Conservation (phyloP, 257 asterid genomes). For the Marsdenia floribunda region DNA sequence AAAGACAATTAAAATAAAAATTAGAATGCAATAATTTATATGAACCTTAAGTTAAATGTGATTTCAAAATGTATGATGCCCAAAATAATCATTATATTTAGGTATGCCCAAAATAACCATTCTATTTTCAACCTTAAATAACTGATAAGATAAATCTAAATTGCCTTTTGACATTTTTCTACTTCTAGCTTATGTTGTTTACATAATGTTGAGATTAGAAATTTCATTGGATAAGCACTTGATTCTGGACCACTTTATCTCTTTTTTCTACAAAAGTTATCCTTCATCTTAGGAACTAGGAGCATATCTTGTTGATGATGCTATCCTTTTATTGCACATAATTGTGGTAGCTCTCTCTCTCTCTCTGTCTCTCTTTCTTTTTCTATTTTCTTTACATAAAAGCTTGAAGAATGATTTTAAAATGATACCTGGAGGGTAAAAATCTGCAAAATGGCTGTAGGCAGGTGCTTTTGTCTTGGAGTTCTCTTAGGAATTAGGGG, state of each 20-base stretch:
- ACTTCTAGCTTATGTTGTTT: not conserved
- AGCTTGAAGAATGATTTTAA: not conserved
- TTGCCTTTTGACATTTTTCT: not conserved
- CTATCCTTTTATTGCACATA: not conserved
- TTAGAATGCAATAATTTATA: no score
- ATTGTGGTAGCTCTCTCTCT: not conserved
- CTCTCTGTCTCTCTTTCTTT: not conserved
- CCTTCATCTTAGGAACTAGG: not conserved
- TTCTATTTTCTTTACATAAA: not conserved
- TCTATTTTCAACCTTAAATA: not conserved
- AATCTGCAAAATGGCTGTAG: slow-evolving; percentile 29
- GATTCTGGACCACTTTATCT: not conserved
- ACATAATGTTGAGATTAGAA: not conserved
- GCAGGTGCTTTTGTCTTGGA: slow-evolving; percentile 83
- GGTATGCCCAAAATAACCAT: not conserved
- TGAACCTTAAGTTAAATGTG: no score
- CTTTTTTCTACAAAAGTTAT: not conserved
- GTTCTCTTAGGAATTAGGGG: not conserved
- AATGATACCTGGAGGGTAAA: not conserved
- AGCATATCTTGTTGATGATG: not conserved
- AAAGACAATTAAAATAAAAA: no score
- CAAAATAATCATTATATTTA: no score
- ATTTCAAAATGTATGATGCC: not conserved
- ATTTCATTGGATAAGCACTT: not conserved
- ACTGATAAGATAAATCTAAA: not conserved